phyloP scores from a whole-genome alignment of 1,139 yeast species.

The Yamadazyma mexicana region DNA sequence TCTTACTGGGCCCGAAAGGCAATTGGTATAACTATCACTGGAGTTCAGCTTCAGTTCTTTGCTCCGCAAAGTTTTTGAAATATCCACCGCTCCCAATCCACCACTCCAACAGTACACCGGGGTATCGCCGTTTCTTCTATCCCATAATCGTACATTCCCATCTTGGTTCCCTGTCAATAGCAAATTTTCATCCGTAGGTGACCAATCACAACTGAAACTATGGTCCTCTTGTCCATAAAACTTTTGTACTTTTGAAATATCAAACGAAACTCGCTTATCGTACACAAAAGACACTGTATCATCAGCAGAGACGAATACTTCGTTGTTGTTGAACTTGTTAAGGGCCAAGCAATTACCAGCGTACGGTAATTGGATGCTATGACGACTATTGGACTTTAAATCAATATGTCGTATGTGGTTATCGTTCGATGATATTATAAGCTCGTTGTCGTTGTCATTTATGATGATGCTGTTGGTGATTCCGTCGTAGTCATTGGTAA shows the following conservation, averaged over 20 bases:
- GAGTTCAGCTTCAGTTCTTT: background rate
- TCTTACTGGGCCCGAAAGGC: slow-evolving; percentile 48
- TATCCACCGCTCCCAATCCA: slow-evolving; percentile 26
- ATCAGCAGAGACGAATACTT: slow-evolving; percentile 55
- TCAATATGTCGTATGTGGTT: slow-evolving; percentile 43
- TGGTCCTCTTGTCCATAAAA: slow-evolving; percentile 53
- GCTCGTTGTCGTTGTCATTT: slow-evolving; percentile 25
- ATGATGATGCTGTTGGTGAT: slow-evolving; percentile 55
- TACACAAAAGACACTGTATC: slow-evolving; percentile 39
- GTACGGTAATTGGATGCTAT: slow-evolving; percentile 32
- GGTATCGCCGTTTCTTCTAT: slow-evolving; percentile 33
- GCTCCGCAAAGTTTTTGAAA: background rate
- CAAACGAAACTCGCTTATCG: slow-evolving; percentile 35
- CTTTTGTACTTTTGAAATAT: slow-evolving; percentile 7
- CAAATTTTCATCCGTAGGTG: slow-evolving; percentile 37
- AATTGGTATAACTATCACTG: background rate
- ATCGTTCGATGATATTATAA: slow-evolving; percentile 52
- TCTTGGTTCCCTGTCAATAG: slow-evolving; percentile 64
- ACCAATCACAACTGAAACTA: slow-evolving; percentile 66
- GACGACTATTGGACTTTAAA: slow-evolving; percentile 20
- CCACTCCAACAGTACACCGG: slow-evolving; percentile 38
- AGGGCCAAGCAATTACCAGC: slow-evolving; percentile 54
- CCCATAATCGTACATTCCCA: slow-evolving; percentile 57
- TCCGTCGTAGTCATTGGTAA: slow-evolving; percentile 50
- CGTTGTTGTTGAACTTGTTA: slow-evolving; percentile 33